Base-by-base conservation (phyloP, 2,329 filamentous ascomycete genomes). In the Botryotinia globosa region DNA sequence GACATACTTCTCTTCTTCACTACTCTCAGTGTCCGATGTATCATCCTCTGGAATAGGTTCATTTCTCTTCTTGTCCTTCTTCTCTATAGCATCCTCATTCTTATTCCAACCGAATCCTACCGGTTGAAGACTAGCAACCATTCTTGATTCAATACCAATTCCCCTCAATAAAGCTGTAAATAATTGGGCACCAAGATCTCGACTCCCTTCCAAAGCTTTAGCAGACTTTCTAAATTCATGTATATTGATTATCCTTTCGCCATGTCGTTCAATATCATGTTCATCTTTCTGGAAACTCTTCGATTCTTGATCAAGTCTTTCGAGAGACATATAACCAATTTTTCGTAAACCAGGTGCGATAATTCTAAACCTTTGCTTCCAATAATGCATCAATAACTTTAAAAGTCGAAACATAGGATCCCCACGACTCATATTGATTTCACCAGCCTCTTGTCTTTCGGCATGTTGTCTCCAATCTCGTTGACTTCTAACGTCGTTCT, bases 81-180 rank as follows among this genome's bases (percentile, higher is more conserved):
- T 78, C 14, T 85, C 78, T 20, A 89, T 88, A 8, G 92, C 93
- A 69, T 96, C 92, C 81, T 99, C 96, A 18, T 87, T 83, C 81
- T 95, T 97, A 74, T 89, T 97, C 90, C 94, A 98, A 2, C 94
- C 94, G 81, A 97, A 97, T 0, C 96, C 96, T 34, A 93, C 83
- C 1, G 94, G 91, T 79, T 98, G 96, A 58, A 99, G 80, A 79
- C 90, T 98, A 16, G 91, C 90, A 4, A 98, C 89, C 85, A 98
- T 87, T 44, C 95, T 88, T 18, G 93, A 89, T 78, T 98, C 94
- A 3, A 98, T 84, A 0, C 93, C 93, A 18, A 98, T 80, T 0
- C 90, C 94, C 75, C 96, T 87, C 34, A 98, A 81, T 12, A 99
- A 83, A 4, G 94, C 93, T 0, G 94, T 97, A 76, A 98, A 98